Evolutionary conservation across 2,329 filamentous ascomycete genomes (phyloP).

Genomic region (Pyricularia pennisetigena): DNA sequence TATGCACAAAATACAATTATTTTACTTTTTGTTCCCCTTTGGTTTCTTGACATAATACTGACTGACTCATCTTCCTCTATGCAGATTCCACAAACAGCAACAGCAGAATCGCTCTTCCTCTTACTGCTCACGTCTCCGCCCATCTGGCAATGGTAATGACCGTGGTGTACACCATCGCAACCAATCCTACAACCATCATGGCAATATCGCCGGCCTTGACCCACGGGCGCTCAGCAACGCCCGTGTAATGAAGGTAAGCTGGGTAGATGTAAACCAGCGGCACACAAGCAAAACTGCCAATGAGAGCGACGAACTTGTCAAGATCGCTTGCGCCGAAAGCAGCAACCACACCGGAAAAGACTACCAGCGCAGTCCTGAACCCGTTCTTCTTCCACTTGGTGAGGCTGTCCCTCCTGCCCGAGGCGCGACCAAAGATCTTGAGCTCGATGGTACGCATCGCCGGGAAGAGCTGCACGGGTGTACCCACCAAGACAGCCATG

Average conservation of each 20-base stretch:
- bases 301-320: conserved; percentile 93
- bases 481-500: conserved; percentile 91
- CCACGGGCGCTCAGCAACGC: conserved; percentile 58
- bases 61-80: too few species aligned
- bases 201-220: conserved; percentile 64
- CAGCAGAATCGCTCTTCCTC: background rate
- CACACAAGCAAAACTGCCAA: conserved; percentile 96
- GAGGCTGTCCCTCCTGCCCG: conserved; percentile 92
- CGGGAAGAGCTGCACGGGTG: conserved; percentile 92
- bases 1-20: too few species aligned
- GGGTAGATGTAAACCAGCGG: conserved; percentile 96
- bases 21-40: too few species aligned
- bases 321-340: conserved; percentile 89
- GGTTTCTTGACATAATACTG: too few species aligned
- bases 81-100: background rate
- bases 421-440: conserved; percentile 81
- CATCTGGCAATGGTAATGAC: conserved; percentile 78
- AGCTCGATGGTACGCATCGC: conserved; percentile 96
- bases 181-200: conserved; percentile 70
- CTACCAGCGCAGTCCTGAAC: conserved; percentile 88
- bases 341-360: conserved; percentile 75
- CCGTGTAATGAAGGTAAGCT: conserved; percentile 79
- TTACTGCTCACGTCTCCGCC: conserved; percentile 43
- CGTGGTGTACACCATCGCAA: conserved; percentile 91
- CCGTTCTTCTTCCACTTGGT: conserved; percentile 99